phyloP scores from a whole-genome alignment of 495 filamentous ascomycete genomes.

The Cryomyces minteri region DNA sequence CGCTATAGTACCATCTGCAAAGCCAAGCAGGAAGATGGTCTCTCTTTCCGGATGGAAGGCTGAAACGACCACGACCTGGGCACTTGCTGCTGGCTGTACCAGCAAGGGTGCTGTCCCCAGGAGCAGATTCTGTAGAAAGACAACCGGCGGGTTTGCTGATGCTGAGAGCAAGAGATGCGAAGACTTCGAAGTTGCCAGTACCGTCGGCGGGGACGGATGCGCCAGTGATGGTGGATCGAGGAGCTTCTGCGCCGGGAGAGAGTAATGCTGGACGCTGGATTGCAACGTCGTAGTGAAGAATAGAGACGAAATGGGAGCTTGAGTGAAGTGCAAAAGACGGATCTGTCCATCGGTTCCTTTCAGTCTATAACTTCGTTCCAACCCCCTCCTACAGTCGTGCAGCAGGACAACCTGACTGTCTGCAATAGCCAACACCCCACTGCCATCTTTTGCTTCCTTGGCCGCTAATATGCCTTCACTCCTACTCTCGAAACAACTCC shows the following conservation, averaged over 20 bases:
- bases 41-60: conserved; percentile 29
- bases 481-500: conserved; percentile 25
- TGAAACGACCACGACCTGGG: conserved; percentile 24
- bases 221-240: conserved; percentile 20
- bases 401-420: conserved; percentile 33
- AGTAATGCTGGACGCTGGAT: conserved; percentile 32
- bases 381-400: conserved; percentile 24
- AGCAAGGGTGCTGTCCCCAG: conserved; percentile 19
- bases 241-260: conserved; percentile 21
- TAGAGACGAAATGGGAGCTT: conserved; percentile 25
- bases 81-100: conserved; percentile 24
- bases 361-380: conserved; percentile 25
- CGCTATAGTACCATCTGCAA: conserved; percentile 32
- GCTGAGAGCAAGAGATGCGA: conserved; percentile 30
- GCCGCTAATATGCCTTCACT: conserved; percentile 31
- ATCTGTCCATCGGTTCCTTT: conserved; percentile 29
- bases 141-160: conserved; percentile 27
- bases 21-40: conserved; percentile 30
- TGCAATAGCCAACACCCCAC: conserved; percentile 30
- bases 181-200: conserved; percentile 27
- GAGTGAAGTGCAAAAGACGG: conserved; percentile 25
- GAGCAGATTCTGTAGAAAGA: conserved; percentile 28
- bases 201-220: conserved; percentile 31
- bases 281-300: conserved; percentile 34
- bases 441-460: conserved; percentile 23